Evolutionary conservation across 345 rosid genomes (phyloP).

Genomic region (Bretschneidera sinensis): DNA sequence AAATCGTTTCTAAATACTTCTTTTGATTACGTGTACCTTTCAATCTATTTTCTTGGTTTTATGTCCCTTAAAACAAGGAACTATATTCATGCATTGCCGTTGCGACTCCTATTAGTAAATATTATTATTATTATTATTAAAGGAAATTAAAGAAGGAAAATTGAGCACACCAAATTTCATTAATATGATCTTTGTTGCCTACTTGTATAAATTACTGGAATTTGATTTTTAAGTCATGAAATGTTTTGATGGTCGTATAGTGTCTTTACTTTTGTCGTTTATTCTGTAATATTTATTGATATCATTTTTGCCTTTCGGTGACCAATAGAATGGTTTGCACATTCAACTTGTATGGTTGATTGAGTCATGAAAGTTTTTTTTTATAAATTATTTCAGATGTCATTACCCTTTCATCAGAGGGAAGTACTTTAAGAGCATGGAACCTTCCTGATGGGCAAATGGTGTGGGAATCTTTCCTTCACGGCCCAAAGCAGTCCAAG

Average conservation of each 20-base stretch:
- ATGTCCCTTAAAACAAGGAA: no score
- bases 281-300: background rate
- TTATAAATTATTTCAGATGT: slow-evolving; percentile 54
- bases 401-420: slow-evolving; percentile 73
- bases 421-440: slow-evolving; percentile 88
- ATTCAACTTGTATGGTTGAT: background rate
- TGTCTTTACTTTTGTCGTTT: background rate
- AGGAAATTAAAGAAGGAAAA: background rate
- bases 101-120: background rate
- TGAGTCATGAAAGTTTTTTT: slow-evolving; percentile 5
- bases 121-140: no score
- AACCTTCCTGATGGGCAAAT: slow-evolving; percentile 99
- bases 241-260: background rate
- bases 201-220: background rate
- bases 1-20: no score
- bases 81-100: no score
- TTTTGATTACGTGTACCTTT: no score
- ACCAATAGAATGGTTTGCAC: background rate
- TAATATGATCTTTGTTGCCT: background rate
- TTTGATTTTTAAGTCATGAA: background rate
- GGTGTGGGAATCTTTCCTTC: slow-evolving; percentile 87
- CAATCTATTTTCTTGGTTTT: no score
- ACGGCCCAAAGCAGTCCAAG: slow-evolving; percentile 51
- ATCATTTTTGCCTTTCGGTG: slow-evolving; percentile 2
- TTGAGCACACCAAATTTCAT: no score